Base-by-base conservation (phyloP, 225 moss, liverwort and hornwort genomes). In the Sphagnum contortum region DNA sequence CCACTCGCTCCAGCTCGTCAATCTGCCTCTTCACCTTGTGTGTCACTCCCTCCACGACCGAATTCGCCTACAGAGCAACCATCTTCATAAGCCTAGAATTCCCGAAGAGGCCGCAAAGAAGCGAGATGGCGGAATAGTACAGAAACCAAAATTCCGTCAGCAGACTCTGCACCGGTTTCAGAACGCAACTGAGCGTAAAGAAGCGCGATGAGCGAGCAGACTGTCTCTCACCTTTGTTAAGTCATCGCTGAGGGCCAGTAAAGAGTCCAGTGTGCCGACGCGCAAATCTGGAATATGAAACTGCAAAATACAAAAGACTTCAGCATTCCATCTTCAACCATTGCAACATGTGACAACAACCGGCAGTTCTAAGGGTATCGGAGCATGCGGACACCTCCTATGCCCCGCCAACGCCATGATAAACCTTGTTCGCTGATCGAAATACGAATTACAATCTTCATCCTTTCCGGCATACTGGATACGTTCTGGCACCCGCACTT, bases 271-370 rank as follows among this genome's bases (percentile, higher is more conserved):
- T 69, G 98, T 98, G 56, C 98, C 98, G 5, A 93, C 78, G 48
- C 98, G 83, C 67, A 98, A 76, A 68, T 91, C 93, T 60, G 98
- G 98, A 73, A 98, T 98, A n/a, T 89, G 83, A 61, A 93, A 91
- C 93, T 95, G 80, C 77, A 29, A 29, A 29, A 29, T 29, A 29
- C 29, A 29, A 29, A 29, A 29, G 29, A 29, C 29, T 29, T 29
- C 29, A 29, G 29, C 29, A 29, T 29, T 29, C 29, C 29, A 29
- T 29, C 29, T 9, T 59, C 44, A 49, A 50, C 64, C 50, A 65
- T 7, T 3, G 2, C 14, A 51, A 53, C n/a, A 13, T 4, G 2
- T 44, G 48, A 9, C 10, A 48, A 44, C 63, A 8, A 29, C 29
- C 29, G 29, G 29, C 29, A 3, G 64, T 71, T 3, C 64, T 49